These are phyloP conservation scores for Suillus plorans DNA, from an alignment of 768 basidiomycete genomes.

Conservation along the genomic window DNA sequence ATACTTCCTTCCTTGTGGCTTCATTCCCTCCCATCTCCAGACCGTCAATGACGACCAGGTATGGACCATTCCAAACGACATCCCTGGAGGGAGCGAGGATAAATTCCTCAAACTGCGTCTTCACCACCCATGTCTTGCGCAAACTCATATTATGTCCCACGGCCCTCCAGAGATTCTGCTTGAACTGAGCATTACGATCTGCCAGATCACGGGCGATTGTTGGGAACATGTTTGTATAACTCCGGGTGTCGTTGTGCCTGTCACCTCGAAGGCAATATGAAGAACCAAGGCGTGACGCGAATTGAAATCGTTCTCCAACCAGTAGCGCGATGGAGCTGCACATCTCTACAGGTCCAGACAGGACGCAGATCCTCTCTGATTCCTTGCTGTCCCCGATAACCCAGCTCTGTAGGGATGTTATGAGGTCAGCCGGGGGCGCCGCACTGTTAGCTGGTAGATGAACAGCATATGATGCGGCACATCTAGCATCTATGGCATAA, in stretches of 20 bases:
- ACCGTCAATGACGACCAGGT: conserved; percentile 36
- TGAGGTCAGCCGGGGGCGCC: neutral
- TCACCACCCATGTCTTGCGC: conserved; percentile 22
- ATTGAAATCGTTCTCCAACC: conserved; percentile 25
- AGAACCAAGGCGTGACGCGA: conserved; percentile 30
- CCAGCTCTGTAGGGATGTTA: conserved; percentile 13
- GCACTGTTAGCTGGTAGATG: neutral
- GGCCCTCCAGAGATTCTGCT: conserved; percentile 13
- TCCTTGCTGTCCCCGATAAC: conserved; percentile 8
- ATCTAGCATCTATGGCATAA: conserved; percentile 21
- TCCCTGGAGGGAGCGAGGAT: conserved; percentile 17
- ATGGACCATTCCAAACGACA: conserved; percentile 26
- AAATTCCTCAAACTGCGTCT: conserved; percentile 22
- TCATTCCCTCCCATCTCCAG: conserved; percentile 29
- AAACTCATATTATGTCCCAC: conserved; percentile 9
- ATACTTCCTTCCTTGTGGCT: conserved; percentile 18
- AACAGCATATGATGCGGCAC: neutral
- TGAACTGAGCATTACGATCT: conserved; percentile 27
- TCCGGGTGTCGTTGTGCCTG: conserved; percentile 3
- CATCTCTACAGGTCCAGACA: conserved; percentile 26
- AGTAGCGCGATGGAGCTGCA: conserved; percentile 32
- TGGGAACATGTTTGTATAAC: conserved; percentile 27
- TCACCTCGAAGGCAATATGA: conserved; percentile 28
- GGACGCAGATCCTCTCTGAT: conserved; percentile 22
- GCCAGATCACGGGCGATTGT: conserved; percentile 34